A percentile compares a stretch with the other conserved stretches of the same genome.
phyloP scores from a whole-genome alignment of 169 alveolate species.

The Plasmodium malariae region DNA sequence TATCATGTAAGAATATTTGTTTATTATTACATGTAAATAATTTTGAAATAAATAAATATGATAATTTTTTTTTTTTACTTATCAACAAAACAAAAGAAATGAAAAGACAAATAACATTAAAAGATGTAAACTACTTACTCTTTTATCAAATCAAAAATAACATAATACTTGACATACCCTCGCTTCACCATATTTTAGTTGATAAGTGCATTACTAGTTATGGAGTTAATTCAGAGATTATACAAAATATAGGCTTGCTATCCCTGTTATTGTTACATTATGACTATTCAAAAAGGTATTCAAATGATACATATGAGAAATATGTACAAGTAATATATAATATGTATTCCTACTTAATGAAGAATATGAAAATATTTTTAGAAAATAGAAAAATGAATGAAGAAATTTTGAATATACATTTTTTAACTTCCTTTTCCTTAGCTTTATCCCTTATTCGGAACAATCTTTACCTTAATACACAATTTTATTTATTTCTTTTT shows the following conservation, averaged over 20 bases:
- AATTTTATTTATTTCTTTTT: conserved; percentile 43
- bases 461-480: conserved; percentile 29
- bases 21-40: conserved; percentile 45
- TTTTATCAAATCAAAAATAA: conserved; percentile 61
- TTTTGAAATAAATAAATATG: conserved; percentile 47
- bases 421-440: conserved; percentile 49
- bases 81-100: not conserved
- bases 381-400: conserved; percentile 3
- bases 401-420: conserved; percentile 3
- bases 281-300: conserved; percentile 40
- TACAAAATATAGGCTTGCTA: conserved; percentile 43
- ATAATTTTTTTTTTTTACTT: conserved; percentile 32
- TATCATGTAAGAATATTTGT: conserved; percentile 50
- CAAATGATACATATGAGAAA: conserved; percentile 21
- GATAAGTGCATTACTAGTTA: not conserved
- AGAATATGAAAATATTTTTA: not conserved
- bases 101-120: not conserved
- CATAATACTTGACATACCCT: not conserved
- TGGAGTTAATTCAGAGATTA: conserved; percentile 1
- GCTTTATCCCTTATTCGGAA: conserved; percentile 37
- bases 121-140: conserved; percentile 46
- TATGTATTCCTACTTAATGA: conserved; percentile 29
- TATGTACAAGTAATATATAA: conserved; percentile 50
- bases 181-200: not conserved
- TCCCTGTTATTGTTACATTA: conserved; percentile 43